Percentiles rank a stretch among this genome's conserved stretches.
phyloP scores from a whole-genome alignment of 2,329 filamentous ascomycete genomes.

The Cercospora sp. region DNA sequence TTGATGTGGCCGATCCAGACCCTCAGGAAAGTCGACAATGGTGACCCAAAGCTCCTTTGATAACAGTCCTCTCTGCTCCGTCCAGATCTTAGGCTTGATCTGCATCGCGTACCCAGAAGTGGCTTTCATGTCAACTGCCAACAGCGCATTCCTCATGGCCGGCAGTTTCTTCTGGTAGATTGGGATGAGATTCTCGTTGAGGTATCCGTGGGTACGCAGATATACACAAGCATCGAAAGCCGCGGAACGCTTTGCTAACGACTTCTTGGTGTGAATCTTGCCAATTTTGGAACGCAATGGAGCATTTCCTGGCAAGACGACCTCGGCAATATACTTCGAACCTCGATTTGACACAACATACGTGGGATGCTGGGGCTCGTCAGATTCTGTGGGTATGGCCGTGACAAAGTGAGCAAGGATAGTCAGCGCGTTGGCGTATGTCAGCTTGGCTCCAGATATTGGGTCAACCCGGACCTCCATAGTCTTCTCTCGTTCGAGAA shows the following conservation, averaged over 20 bases:
- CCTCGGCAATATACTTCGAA: constrained; percentile 70
- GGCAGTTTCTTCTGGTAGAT: constrained; percentile 71
- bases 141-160: constrained; percentile 78
- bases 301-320: constrained; percentile 73
- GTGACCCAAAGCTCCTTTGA: constrained; percentile 62
- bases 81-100: constrained; percentile 77
- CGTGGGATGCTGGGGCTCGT: constrained; percentile 49
- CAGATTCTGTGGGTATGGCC: constrained; percentile 60
- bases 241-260: constrained; percentile 80
- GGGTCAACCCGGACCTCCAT: constrained; percentile 59
- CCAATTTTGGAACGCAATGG: constrained; percentile 70
- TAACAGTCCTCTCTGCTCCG: constrained; percentile 42
- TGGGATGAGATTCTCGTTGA: constrained; percentile 75
- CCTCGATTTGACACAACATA: constrained; percentile 63
- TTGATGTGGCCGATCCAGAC: constrained; percentile 60
- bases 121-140: constrained; percentile 80
- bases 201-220: constrained; percentile 63
- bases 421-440: constrained; percentile 70
- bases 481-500: constrained; percentile 54
- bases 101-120: constrained; percentile 73
- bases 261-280: constrained; percentile 65
- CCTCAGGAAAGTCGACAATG: constrained; percentile 61
- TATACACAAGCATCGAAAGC: constrained; percentile 79
- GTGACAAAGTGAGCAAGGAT: constrained; percentile 73
- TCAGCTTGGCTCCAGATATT: constrained; percentile 73